Evolutionary conservation across 176 grass and related monocot species (phyloP), one percentile per base, ranked within the genome.

Genomic region (Oryza glumipatula): DNA sequence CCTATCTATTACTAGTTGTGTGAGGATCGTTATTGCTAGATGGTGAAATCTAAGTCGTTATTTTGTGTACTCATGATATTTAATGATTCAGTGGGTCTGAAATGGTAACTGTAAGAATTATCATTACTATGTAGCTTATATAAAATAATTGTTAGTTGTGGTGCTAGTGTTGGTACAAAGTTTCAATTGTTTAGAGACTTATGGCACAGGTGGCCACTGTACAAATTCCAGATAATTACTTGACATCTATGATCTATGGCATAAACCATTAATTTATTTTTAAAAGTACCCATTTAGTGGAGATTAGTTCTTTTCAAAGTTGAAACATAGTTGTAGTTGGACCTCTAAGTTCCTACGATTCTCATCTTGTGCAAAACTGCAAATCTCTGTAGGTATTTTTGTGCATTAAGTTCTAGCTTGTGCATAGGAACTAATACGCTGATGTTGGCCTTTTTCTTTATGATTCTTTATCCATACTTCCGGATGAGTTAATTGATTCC

Each of bases 151-250:
- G 36, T 26, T 76, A 54, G 22, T 66, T 73, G 10, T 33, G 16
- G 11, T 33, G 10, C 10, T 76, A 64, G 21, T 52, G 32, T 24
- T 66, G 30, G 21, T 61, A 9, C 61, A 64, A 5, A 76, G 35
- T 1, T 49, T 52, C 13, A 1, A n/a, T 23, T 56, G 43, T 51
- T 39, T 10, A 10, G 7, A 72, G 22, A 67, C 43, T 43, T 77
- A 15, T 3, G 45, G 7, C 3, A 1, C 11, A 58, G 63, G 26
- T 69, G 13, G 9, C 60, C 1, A 11, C 7, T 64, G 36, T 70
- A 84, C 44, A 49, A 48, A 64, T 70, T 89, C 15, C 15, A 41
- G 76, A 74, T 70, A 7, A 21, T 69, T 23, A 54, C 5, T 9
- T 76, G 60, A 66, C 13, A 68, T 80, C 10, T 32, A 11, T 81